Percentiles rank a stretch among this genome's conserved stretches.
phyloP scores from a whole-genome alignment of 345 rosid genomes.

The Microthlaspi erraticum region DNA sequence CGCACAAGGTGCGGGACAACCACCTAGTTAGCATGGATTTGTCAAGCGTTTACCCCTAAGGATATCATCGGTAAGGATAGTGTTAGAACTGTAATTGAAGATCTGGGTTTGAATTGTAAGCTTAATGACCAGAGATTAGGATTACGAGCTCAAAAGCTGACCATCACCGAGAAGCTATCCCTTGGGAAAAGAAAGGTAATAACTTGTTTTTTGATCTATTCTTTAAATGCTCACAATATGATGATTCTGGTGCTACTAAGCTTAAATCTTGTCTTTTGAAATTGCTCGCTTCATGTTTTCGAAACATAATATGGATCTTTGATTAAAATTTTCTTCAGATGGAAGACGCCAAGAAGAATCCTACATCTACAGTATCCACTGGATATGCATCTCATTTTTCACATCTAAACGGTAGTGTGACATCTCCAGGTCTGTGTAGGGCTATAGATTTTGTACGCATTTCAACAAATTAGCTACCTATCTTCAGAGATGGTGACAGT shows the following conservation, averaged over 20 bases:
- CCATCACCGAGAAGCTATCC: conserved; percentile 72
- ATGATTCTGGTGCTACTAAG: neutral
- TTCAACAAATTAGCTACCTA: conserved; percentile 41
- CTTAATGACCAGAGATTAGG: conserved; percentile 66
- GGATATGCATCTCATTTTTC: conserved; percentile 52
- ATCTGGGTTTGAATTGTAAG: conserved; percentile 72
- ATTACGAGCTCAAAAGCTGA: conserved; percentile 52
- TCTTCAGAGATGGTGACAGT: conserved; percentile 53
- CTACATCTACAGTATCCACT: conserved; percentile 46
- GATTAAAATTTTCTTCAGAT: conserved; percentile 52
- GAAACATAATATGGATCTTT: neutral
- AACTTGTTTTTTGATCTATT: conserved; percentile 9
- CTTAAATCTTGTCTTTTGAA: neutral
- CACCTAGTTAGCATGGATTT: conserved; percentile 62
- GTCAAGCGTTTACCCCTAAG: conserved; percentile 60
- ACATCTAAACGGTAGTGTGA: conserved; percentile 53
- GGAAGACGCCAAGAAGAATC: conserved; percentile 68
- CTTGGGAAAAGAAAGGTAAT: conserved; percentile 72
- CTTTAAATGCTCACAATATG: neutral
- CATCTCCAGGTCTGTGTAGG: conserved; percentile 48
- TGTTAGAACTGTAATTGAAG: conserved; percentile 71
- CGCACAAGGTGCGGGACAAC: too few species aligned
- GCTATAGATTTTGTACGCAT: conserved; percentile 40
- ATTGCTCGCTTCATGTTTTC: neutral
- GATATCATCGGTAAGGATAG: conserved; percentile 67